Evolutionary conservation across 495 filamentous ascomycete genomes (phyloP).

Genomic region (Penicillium pulvis): DNA sequence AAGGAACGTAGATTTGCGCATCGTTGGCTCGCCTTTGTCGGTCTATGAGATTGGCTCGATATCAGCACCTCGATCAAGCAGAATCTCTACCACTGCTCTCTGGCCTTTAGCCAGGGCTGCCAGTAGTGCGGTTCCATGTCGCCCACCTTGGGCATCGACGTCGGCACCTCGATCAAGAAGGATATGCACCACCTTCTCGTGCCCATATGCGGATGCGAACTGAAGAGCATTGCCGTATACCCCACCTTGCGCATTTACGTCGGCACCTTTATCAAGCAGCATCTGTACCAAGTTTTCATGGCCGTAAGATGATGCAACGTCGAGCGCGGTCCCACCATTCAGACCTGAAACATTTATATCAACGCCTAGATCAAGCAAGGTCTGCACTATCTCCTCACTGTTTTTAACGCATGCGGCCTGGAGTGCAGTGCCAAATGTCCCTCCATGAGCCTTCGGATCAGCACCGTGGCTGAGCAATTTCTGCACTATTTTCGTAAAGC

Average conservation of each 20-base stretch:
- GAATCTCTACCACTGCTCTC: neutral
- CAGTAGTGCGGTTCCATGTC: neutral
- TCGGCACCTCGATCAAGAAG: constrained; percentile 1
- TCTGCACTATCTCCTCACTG: neutral
- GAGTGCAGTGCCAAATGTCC: neutral
- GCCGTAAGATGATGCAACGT: neutral
- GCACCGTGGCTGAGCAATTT: neutral
- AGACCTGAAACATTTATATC: neutral
- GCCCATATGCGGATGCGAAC: neutral
- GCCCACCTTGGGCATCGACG: neutral
- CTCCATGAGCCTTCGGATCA: neutral
- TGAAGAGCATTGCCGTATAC: neutral
- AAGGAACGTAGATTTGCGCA: no score
- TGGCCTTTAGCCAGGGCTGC: neutral
- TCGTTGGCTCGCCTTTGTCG: no score
- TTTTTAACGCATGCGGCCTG: neutral
- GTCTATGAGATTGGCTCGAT: neutral
- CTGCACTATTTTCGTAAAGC: neutral
- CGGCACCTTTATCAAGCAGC: neutral
- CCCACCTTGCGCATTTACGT: neutral
- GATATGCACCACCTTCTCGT: neutral
- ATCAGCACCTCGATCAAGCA: constrained; percentile 1
- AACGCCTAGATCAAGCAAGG: neutral
- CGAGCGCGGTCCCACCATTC: neutral
- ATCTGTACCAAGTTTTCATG: neutral